Evolutionary conservation across 2,329 filamentous ascomycete genomes (phyloP).

Genomic region (Penicillium sp.): DNA sequence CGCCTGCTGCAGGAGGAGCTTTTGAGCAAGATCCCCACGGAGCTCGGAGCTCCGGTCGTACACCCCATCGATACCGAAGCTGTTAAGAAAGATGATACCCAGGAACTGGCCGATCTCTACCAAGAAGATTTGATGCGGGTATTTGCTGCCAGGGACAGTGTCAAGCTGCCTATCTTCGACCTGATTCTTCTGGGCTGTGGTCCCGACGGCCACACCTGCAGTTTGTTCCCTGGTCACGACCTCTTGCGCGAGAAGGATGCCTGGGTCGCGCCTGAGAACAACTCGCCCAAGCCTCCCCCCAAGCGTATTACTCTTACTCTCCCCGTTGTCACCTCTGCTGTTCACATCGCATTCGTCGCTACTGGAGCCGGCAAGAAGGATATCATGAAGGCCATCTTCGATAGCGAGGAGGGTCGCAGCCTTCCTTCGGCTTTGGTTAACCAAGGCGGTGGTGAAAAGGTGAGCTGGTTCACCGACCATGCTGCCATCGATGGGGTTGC

Average conservation of each 20-base stretch:
- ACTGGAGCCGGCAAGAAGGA: conserved; percentile 89
- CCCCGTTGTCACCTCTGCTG: conserved; percentile 83
- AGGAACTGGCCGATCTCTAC: conserved; percentile 92
- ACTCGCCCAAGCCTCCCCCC: conserved; percentile 92
- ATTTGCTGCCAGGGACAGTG: conserved; percentile 90
- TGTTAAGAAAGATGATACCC: conserved; percentile 74
- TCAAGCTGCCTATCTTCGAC: conserved; percentile 93
- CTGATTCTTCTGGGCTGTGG: conserved; percentile 90
- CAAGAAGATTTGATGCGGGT: conserved; percentile 81
- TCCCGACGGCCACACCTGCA: conserved; percentile 96
- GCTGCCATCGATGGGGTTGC: conserved; percentile 81
- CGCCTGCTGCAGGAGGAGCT: conserved; percentile 82
- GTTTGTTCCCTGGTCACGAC: conserved; percentile 86
- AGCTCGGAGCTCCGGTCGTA: conserved; percentile 67
- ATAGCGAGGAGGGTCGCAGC: conserved; percentile 67
- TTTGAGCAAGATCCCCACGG: conserved; percentile 79
- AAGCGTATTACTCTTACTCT: conserved; percentile 89
- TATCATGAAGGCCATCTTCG: conserved; percentile 90
- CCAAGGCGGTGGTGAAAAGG: conserved; percentile 76
- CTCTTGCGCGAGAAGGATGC: conserved; percentile 82
- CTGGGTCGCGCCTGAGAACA: conserved; percentile 89
- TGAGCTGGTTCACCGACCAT: conserved; percentile 93
- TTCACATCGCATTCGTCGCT: conserved; percentile 87
- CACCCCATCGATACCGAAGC: conserved; percentile 73
- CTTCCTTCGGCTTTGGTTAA: conserved; percentile 90